Conservation (phyloP, 306 rosid species). For the Hippophae rhamnoides region DNA sequence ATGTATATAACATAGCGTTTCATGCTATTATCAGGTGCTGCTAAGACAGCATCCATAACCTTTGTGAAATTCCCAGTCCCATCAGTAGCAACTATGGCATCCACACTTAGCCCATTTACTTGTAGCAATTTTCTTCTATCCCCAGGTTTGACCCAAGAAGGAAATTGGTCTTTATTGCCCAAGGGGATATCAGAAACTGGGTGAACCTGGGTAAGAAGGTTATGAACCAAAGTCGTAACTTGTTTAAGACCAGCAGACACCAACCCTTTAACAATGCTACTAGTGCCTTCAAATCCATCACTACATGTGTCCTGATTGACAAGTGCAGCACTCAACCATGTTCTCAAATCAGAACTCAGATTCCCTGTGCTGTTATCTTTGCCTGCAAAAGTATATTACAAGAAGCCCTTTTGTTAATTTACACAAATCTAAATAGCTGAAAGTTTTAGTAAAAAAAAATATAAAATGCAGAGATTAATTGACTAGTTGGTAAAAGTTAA, state of each 20-base stretch:
- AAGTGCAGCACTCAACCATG: constrained; percentile 80
- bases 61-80: constrained; percentile 59
- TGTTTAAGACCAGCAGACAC: constrained; percentile 34
- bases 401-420: not conserved
- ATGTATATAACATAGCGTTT: constrained; percentile 51
- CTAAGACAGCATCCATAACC: constrained; percentile 54
- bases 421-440: no score
- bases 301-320: constrained; percentile 67
- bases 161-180: constrained; percentile 22
- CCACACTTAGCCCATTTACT: constrained; percentile 24
- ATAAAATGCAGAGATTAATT: no score
- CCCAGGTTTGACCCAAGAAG: constrained; percentile 44
- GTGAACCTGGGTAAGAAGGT: constrained; percentile 44
- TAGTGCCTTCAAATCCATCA: constrained; percentile 74
- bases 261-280: constrained; percentile 35
- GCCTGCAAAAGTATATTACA: constrained; percentile 25
- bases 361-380: constrained; percentile 60
- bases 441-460: no score
- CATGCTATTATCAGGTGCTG: constrained; percentile 76
- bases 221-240: constrained; percentile 34
- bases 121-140: constrained; percentile 46
- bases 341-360: constrained; percentile 57
- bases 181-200: constrained; percentile 8
- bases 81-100: constrained; percentile 58
- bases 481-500: no score